A percentile compares a stretch with the other conserved stretches of the same genome.
phyloP scores from a whole-genome alignment of 2,329 filamentous ascomycete species.

The Dothideomycetidae sp. region DNA sequence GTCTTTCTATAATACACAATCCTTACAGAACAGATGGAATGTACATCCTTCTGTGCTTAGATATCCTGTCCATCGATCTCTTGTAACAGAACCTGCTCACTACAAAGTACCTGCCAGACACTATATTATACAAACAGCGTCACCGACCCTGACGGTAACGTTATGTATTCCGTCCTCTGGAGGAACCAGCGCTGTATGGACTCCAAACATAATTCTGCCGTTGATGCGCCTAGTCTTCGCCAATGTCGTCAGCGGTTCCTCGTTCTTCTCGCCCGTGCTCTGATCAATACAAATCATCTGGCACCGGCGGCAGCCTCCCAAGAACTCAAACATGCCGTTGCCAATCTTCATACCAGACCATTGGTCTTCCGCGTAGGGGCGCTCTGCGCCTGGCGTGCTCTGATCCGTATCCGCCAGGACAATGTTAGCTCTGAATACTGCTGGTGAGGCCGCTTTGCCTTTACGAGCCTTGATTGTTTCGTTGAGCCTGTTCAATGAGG shows the following conservation, averaged over 20 bases:
- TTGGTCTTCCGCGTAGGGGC: constrained; percentile 64
- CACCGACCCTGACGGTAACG: not conserved
- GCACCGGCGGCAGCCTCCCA: constrained; percentile 76
- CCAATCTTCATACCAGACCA: constrained; percentile 61
- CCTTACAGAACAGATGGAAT: no score
- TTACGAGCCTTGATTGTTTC: constrained; percentile 49
- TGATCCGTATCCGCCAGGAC: constrained; percentile 45
- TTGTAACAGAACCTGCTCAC: no score
- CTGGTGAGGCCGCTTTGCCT: constrained; percentile 51
- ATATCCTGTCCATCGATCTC: no score
- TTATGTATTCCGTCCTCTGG: not conserved
- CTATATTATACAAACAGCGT: not conserved
- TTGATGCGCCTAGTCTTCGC: constrained; percentile 73
- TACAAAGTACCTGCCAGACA: no score
- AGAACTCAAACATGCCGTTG: constrained; percentile 43
- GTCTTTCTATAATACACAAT: no score
- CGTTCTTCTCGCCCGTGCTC: constrained; percentile 56
- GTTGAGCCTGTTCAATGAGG: constrained; percentile 69
- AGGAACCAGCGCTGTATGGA: constrained; percentile 40
- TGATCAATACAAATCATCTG: constrained; percentile 97
- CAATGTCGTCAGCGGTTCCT: constrained; percentile 79
- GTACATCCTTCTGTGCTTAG: no score
- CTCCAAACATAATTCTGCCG: constrained; percentile 80
- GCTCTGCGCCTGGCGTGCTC: constrained; percentile 30
- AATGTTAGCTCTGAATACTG: constrained; percentile 81